Evolutionary conservation across 2,329 filamentous ascomycete genomes (phyloP).

Genomic region (Alternaria longipes): DNA sequence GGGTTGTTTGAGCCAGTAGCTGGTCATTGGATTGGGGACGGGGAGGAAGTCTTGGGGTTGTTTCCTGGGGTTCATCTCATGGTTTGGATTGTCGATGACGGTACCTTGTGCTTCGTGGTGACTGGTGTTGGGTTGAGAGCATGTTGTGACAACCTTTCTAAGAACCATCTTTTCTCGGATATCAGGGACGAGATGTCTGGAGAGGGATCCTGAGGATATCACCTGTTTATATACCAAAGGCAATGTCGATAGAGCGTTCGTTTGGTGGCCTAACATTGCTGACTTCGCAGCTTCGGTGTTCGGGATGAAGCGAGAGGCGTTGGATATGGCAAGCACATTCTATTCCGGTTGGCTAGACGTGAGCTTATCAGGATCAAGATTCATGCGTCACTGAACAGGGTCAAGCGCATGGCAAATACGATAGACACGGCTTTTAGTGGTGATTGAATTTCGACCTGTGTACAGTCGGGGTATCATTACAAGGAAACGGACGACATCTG

Average conservation of each 20-base stretch:
- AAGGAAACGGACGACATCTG: neutral
- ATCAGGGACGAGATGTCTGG: too few species aligned
- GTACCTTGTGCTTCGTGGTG: neutral
- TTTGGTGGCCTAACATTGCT: neutral
- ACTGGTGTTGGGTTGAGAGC: neutral
- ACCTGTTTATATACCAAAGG: too few species aligned
- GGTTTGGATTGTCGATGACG: neutral
- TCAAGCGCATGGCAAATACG: neutral
- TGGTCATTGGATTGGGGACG: constrained; percentile 39
- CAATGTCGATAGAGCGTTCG: neutral
- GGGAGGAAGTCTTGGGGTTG: constrained; percentile 35
- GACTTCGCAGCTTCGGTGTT: neutral
- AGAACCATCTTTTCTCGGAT: neutral
- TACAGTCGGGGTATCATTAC: constrained; percentile 15
- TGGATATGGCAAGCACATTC: neutral
- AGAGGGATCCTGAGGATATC: too few species aligned
- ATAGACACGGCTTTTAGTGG: neutral
- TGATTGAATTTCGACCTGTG: neutral
- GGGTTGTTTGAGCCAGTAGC: constrained; percentile 51
- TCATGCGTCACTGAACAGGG: constrained; percentile 20
- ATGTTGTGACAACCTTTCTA: neutral
- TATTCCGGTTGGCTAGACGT: neutral
- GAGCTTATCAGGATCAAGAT: constrained; percentile 21
- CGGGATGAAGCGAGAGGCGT: neutral
- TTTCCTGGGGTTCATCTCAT: neutral